Evolutionary conservation across 2,329 filamentous ascomycete genomes (phyloP).

Genomic region (Hymenoscyphus linearis): DNA sequence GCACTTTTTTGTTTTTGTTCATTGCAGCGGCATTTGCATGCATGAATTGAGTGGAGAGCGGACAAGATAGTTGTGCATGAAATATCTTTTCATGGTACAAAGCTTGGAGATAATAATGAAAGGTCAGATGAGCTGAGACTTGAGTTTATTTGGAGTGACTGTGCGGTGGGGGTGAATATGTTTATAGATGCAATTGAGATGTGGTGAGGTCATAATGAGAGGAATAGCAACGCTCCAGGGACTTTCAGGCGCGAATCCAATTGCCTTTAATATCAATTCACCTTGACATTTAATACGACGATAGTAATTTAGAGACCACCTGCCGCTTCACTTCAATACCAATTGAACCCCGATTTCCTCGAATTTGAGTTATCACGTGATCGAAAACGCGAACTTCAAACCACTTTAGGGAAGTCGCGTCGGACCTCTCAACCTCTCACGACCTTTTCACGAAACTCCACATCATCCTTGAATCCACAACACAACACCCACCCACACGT

Average conservation of each 20-base stretch:
- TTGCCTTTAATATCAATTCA: not conserved
- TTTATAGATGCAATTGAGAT: not conserved
- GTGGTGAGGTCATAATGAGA: not conserved
- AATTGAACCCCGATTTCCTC: not conserved
- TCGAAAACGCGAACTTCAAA: constrained; percentile 12
- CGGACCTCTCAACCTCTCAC: constrained; percentile 1
- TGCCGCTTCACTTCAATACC: not conserved
- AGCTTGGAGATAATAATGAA: constrained; percentile 6
- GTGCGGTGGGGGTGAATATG: not conserved
- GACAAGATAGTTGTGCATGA: not conserved
- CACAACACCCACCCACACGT: not conserved
- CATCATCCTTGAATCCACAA: constrained; percentile 7
- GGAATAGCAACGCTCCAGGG: not conserved
- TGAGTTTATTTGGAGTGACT: not conserved
- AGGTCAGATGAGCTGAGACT: not conserved
- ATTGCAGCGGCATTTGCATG: constrained; percentile 8
- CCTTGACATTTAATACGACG: too few species aligned
- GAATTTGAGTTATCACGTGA: not conserved
- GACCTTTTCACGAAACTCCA: not conserved
- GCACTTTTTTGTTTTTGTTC: not conserved
- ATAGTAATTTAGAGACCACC: not conserved
- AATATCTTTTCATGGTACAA: not conserved
- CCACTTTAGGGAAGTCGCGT: constrained; percentile 16
- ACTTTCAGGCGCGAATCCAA: not conserved
- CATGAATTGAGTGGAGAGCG: not conserved